phyloP scores from a whole-genome alignment of 176 grass and related monocot genomes.

The Musa schizocarpa region DNA sequence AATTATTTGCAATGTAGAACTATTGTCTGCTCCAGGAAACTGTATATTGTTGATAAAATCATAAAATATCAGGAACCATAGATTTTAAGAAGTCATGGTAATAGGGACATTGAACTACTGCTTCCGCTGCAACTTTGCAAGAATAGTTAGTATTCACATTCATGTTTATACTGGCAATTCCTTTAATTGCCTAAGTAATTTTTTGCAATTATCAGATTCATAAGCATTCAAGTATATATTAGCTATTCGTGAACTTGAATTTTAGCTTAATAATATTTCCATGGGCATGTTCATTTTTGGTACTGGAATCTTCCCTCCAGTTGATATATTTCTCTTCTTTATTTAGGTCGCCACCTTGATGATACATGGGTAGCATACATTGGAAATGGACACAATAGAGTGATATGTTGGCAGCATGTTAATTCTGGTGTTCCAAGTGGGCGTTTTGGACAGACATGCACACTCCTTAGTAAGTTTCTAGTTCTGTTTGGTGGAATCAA shows the following conservation, averaged over 20 bases:
- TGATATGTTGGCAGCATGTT: slow-evolving; percentile 65
- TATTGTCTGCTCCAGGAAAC: neutral
- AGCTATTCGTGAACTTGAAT: neutral
- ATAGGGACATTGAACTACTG: too few relatives aligned
- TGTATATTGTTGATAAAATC: too few relatives aligned
- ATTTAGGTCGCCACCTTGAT: slow-evolving; percentile 91
- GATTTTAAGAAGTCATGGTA: neutral
- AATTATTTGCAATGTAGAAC: neutral
- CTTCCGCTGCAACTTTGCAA: too few relatives aligned
- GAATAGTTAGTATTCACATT: too few relatives aligned
- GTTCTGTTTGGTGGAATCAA: slow-evolving; percentile 92
- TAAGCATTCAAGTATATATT: neutral
- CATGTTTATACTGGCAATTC: too few relatives aligned
- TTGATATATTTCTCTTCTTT: slow-evolving; percentile 28
- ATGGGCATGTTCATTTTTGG: neutral
- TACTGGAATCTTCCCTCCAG: neutral
- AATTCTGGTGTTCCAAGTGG: slow-evolving; percentile 69
- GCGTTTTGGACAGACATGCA: slow-evolving; percentile 89
- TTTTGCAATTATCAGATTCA: neutral
- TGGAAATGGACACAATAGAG: slow-evolving; percentile 47
- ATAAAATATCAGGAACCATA: neutral
- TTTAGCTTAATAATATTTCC: neutral
- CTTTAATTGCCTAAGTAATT: too few relatives aligned
- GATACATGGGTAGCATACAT: slow-evolving; percentile 85
- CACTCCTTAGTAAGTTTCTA: slow-evolving; percentile 35